Evolutionary conservation across 2,329 filamentous ascomycete species (phyloP).

Genomic region (Fusarium algeriense): DNA sequence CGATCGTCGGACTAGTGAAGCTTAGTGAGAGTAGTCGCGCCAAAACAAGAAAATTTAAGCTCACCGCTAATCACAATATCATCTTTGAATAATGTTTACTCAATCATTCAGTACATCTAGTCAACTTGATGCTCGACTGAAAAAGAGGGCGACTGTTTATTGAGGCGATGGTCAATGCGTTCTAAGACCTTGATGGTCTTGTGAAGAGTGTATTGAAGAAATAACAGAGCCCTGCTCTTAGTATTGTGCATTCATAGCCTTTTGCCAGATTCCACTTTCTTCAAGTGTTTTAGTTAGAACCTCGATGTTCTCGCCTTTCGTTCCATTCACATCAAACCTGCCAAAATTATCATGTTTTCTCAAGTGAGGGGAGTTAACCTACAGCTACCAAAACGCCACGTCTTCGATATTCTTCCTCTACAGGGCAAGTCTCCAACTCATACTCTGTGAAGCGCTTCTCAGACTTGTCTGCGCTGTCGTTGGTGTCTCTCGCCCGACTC

Average conservation of each 20-base stretch:
- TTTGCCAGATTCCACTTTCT: accelerated
- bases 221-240: accelerated
- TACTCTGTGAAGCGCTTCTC: background rate
- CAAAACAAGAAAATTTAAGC: accelerated
- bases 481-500: background rate
- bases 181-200: background rate
- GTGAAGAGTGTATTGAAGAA: background rate
- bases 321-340: background rate
- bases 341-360: background rate
- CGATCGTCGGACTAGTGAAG: background rate
- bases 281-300: background rate
- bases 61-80: background rate
- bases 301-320: background rate
- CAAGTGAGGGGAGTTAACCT: no score
- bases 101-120: no score
- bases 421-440: background rate
- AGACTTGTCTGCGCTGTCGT: background rate
- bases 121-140: no score
- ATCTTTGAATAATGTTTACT: background rate
- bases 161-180: no score
- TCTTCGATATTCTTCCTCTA: background rate
- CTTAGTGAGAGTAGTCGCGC: background rate
- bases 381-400: background rate
- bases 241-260: accelerated
- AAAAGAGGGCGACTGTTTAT: no score